Percentiles rank a stretch among this genome's conserved stretches.
Evolutionary conservation across 331 rosid species (phyloP).

Genomic region (Pyrus hybrid): DNA sequence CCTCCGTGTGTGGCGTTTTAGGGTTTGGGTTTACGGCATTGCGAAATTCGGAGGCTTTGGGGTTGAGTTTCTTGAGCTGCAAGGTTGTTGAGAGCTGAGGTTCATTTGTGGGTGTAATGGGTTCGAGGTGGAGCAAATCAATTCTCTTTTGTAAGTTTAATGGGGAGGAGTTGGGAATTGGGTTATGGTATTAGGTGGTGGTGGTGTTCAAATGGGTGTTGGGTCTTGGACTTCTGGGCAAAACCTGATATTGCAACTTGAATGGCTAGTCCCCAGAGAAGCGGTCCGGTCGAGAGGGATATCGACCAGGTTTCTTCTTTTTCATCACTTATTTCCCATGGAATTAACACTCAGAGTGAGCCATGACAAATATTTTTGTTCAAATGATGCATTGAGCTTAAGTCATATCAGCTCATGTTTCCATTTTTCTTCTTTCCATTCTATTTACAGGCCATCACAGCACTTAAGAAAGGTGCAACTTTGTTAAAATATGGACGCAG

Average conservation of each 20-base stretch:
- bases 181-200: constrained; percentile 31
- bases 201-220: constrained; percentile 63
- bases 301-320: constrained; percentile 61
- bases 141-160: constrained; percentile 13
- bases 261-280: constrained; percentile 85
- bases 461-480: constrained; percentile 90
- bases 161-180: constrained; percentile 50
- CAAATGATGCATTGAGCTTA: background rate
- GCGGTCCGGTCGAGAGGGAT: constrained; percentile 58
- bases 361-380: background rate
- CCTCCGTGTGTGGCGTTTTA: background rate
- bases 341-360: background rate
- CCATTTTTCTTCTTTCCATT: constrained; percentile 6
- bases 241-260: constrained; percentile 53
- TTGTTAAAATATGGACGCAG: constrained; percentile 87
- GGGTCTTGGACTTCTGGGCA: constrained; percentile 35
- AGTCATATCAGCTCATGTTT: background rate
- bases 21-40: constrained; percentile 7
- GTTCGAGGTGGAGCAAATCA: constrained; percentile 28
- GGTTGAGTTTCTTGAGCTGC: constrained; percentile 27
- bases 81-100: constrained; percentile 7
- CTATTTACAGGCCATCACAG: constrained; percentile 56
- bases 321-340: background rate
- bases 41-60: background rate
- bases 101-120: constrained; percentile 30